A percentile compares a stretch with the other conserved stretches of the same genome.
Evolutionary conservation across 805 yeast species (phyloP).

Genomic region (Metschnikowia sp.): DNA sequence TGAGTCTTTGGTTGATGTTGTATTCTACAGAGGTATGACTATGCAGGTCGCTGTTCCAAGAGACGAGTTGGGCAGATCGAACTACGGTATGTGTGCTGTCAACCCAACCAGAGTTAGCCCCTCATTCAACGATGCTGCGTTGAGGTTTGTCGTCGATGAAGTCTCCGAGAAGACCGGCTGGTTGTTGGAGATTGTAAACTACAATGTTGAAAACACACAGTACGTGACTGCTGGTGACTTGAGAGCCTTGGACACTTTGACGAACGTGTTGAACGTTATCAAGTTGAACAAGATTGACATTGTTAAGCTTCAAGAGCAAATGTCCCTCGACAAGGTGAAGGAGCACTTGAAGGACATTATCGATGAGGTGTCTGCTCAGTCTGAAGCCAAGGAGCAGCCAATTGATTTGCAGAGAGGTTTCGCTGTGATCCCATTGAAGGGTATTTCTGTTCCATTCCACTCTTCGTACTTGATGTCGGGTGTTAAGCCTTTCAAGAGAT

Average conservation of each 20-base stretch:
- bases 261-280: conserved; percentile 89
- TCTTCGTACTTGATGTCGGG: conserved; percentile 97
- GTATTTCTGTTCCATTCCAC: conserved; percentile 99
- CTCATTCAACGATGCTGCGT: conserved; percentile 89
- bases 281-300: conserved; percentile 93
- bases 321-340: conserved; percentile 84
- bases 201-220: conserved; percentile 96
- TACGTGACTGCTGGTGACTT: conserved; percentile 99
- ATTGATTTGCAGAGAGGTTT: conserved; percentile 96
- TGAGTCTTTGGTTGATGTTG: conserved; percentile 94
- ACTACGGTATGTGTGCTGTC: conserved; percentile 98
- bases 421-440: conserved; percentile 96
- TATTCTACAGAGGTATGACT: conserved; percentile 99
- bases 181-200: conserved; percentile 97
- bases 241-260: conserved; percentile 88
- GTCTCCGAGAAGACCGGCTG: conserved; percentile 81
- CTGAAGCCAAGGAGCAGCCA: conserved; percentile 90
- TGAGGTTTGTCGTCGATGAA: conserved; percentile 90
- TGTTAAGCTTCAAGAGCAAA: conserved; percentile 75
- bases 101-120: conserved; percentile 91
- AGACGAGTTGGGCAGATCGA: conserved; percentile 91
- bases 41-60: conserved; percentile 99
- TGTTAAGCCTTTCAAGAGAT: conserved; percentile 98
- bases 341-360: conserved; percentile 87
- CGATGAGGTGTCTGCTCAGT: conserved; percentile 76